Conservation (phyloP, 441 rosid species). For the Mallotus japonicus region DNA sequence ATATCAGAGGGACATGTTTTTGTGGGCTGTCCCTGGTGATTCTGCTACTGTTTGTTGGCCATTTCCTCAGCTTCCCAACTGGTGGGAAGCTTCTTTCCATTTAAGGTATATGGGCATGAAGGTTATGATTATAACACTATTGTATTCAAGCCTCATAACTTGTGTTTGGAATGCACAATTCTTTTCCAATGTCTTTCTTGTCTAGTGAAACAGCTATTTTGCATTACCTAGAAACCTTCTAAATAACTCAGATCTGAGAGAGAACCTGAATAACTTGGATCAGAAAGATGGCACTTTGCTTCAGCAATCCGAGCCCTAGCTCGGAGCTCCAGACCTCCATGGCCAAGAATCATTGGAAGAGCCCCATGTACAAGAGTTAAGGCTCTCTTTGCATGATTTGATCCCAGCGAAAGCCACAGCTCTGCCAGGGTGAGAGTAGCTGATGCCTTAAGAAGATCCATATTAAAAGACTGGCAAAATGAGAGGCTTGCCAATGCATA, state of each 20-base stretch:
- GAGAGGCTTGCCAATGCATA: slow-evolving; percentile 93
- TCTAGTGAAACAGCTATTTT: neutral
- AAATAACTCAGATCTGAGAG: too few species aligned
- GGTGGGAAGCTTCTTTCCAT: neutral
- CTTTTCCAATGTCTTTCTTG: neutral
- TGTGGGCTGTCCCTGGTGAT: neutral
- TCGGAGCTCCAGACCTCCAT: slow-evolving; percentile 92
- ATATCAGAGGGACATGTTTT: neutral
- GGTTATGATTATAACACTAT: neutral
- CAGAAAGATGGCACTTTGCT: slow-evolving; percentile 84
- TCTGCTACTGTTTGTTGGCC: neutral
- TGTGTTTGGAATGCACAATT: neutral
- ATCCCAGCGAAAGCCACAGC: slow-evolving; percentile 85
- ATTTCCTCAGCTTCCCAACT: too few species aligned
- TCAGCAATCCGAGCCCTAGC: slow-evolving; percentile 88
- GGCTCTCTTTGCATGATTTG: slow-evolving; percentile 82
- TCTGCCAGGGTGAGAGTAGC: slow-evolving; percentile 91
- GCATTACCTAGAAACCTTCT: neutral
- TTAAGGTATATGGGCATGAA: neutral
- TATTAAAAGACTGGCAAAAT: slow-evolving; percentile 87
- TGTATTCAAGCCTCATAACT: neutral
- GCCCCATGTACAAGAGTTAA: slow-evolving; percentile 65
- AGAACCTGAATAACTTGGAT: slow-evolving; percentile 77
- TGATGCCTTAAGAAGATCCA: slow-evolving; percentile 98
- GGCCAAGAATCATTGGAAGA: slow-evolving; percentile 89